These are phyloP conservation scores for Fusarium falciforme DNA, from an alignment of 2,329 filamentous ascomycete genomes.

Conservation along the genomic window DNA sequence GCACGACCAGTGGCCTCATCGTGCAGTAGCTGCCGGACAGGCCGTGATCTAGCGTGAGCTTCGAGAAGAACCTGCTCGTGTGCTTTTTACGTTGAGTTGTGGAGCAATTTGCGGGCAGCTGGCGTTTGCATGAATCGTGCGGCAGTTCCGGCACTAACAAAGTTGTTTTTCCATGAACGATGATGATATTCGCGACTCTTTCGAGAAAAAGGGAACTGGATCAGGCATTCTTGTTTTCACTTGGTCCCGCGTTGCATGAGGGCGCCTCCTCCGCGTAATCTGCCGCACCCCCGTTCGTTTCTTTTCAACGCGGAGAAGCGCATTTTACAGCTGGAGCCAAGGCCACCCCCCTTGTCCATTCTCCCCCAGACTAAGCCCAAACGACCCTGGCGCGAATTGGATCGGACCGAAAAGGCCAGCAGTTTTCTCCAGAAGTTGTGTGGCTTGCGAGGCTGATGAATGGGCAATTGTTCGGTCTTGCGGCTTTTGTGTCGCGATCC, in stretches of 20 bases:
- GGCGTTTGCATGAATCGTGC: constrained; percentile 23
- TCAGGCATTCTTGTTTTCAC: background rate
- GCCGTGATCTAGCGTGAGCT: constrained; percentile 36
- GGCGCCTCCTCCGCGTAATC: constrained; percentile 15
- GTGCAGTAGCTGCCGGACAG: constrained; percentile 45
- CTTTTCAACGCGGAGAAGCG: constrained; percentile 41
- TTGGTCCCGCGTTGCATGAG: background rate
- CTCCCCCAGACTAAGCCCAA: constrained; percentile 36
- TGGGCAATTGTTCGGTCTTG: background rate
- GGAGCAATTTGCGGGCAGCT: background rate
- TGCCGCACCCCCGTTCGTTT: constrained; percentile 8
- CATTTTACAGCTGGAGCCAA: background rate
- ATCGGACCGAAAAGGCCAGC: constrained; percentile 46
- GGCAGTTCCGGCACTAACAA: constrained; percentile 8
- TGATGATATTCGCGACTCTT: background rate
- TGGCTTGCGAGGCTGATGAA: constrained; percentile 37
- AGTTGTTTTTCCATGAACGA: background rate
- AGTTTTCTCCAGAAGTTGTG: background rate
- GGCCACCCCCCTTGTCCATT: background rate
- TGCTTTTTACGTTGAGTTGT: constrained; percentile 20
- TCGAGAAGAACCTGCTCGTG: constrained; percentile 41
- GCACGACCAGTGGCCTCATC: constrained; percentile 34
- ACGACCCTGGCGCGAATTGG: constrained; percentile 10
- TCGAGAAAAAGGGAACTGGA: background rate
- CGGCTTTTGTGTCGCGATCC: background rate